Evolutionary conservation across 1,139 yeast species (phyloP), one percentile per base, ranked within the genome.

Genomic region (Pichia sp.): DNA sequence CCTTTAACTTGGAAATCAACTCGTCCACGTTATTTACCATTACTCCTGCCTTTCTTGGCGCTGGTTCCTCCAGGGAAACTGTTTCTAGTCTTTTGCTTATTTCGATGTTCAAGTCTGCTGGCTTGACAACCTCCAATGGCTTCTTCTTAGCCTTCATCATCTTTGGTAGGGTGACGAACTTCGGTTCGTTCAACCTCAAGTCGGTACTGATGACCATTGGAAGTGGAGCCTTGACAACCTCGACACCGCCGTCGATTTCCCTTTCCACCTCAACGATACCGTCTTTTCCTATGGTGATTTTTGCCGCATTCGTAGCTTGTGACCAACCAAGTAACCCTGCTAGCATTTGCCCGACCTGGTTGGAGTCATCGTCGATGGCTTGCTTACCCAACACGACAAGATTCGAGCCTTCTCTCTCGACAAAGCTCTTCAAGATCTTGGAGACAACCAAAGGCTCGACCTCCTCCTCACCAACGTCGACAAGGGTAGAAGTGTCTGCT

Each of bases 71-170:
- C 41, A 93, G 85, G 67, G 84, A 82, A 59, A 90, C 67, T 3
- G 84, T 77, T 67, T 89, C 84, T 58, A 92, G 73, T 65, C 95
- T 81, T 50, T 80, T 79, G 36, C 80, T 70, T 20, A 83, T 69
- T 51, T 85, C 89, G 36, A 90, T 76, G 30, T 84, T 89, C 59
- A 88, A 80, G 64, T 88, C 96, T n/a, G 76, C 75, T 17, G 87
- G 76, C 67, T 80, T 82, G 62, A 87, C 71, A 64, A 83, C 85
- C 63, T 81, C 87, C 70, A 92, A 77, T 8, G 97, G 97, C 78
- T 90, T 91, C 83, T 92, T 92, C 78, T 93, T 93, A 55, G 98
- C 99, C 77, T 93, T 93, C 99, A 93, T 93, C 73, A 91, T 82
- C 70, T 92, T 93, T 56, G 97, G 97, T 67, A 93, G 78, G 10